These are phyloP conservation scores for Jamesozyma gamospora DNA, from an alignment of 805 yeast genomes.

Conservation along the genomic window DNA sequence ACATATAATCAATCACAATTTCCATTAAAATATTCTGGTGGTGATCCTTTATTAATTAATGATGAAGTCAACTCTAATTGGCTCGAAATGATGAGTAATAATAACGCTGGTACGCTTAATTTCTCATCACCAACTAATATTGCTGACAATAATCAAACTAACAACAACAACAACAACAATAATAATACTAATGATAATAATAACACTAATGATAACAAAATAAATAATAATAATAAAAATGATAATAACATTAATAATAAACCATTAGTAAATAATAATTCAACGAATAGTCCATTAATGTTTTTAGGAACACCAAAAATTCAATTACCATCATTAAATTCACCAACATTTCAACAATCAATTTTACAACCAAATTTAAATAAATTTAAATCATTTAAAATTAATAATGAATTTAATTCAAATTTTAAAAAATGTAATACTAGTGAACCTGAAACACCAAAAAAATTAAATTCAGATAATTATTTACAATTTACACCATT, in stretches of 20 bases:
- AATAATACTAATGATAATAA: background rate
- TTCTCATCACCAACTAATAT: no score
- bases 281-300: background rate
- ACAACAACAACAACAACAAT: background rate
- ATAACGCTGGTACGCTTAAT: background rate
- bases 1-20: slow-evolving; percentile 12
- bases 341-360: slow-evolving; percentile 1
- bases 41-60: slow-evolving; percentile 25
- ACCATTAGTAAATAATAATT: background rate
- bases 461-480: background rate
- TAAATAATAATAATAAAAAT: background rate
- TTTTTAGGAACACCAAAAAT: slow-evolving; percentile 4
- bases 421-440: background rate
- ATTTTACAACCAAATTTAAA: slow-evolving; percentile 14
- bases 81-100: slow-evolving; percentile 9
- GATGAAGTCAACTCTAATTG: slow-evolving; percentile 22
- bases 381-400: slow-evolving; percentile 4
- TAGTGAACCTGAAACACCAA: slow-evolving; percentile 5
- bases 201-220: no score
- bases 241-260: background rate
- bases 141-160: background rate
- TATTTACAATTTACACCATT: slow-evolving; percentile 25
- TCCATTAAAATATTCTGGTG: slow-evolving; percentile 25
- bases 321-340: slow-evolving; percentile 7
- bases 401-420: slow-evolving; percentile 8